Evolutionary conservation across 768 basidiomycete species (phyloP).

Genomic region (Tricholoma bakamatsutake): DNA sequence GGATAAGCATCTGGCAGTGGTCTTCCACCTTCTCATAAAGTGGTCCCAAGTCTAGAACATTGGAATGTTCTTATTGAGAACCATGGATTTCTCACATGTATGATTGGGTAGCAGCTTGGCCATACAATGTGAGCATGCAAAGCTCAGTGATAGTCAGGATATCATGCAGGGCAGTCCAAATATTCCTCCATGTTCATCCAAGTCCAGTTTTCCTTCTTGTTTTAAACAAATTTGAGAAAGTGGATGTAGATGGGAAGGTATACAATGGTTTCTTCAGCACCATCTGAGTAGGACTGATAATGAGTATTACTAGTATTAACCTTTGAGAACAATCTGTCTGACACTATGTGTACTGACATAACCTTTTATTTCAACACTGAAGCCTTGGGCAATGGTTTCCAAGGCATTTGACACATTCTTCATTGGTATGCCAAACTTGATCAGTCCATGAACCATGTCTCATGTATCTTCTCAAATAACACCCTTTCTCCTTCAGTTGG

Average conservation of each 20-base stretch:
- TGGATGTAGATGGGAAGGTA: slow-evolving; percentile 16
- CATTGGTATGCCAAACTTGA: no score
- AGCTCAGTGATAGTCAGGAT: slow-evolving; percentile 24
- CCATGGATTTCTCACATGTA: slow-evolving; percentile 21
- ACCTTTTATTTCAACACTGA: no score
- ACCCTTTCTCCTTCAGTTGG: no score
- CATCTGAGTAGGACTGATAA: slow-evolving; percentile 23
- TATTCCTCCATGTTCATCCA: slow-evolving; percentile 23
- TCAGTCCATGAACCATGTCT: no score
- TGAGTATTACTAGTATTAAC: slow-evolving; percentile 29
- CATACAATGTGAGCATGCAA: slow-evolving; percentile 17
- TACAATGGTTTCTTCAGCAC: slow-evolving; percentile 18
- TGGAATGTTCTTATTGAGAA: slow-evolving; percentile 1
- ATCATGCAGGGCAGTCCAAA: slow-evolving; percentile 19
- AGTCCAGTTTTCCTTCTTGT: slow-evolving; percentile 20
- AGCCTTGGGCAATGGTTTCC: no score
- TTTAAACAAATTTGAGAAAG: slow-evolving; percentile 18
- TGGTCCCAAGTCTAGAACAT: slow-evolving; percentile 21
- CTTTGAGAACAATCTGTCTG: no score
- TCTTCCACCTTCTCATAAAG: slow-evolving; percentile 14
- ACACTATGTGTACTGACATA: no score
- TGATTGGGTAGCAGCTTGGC: slow-evolving; percentile 19
- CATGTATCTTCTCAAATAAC: no score
- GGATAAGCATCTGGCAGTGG: slow-evolving; percentile 15
- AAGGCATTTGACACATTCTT: no score